Evolutionary conservation across 768 basidiomycete species (phyloP), one percentile per base, ranked within the genome.

Genomic region (Gelatoporia subvermispora): DNA sequence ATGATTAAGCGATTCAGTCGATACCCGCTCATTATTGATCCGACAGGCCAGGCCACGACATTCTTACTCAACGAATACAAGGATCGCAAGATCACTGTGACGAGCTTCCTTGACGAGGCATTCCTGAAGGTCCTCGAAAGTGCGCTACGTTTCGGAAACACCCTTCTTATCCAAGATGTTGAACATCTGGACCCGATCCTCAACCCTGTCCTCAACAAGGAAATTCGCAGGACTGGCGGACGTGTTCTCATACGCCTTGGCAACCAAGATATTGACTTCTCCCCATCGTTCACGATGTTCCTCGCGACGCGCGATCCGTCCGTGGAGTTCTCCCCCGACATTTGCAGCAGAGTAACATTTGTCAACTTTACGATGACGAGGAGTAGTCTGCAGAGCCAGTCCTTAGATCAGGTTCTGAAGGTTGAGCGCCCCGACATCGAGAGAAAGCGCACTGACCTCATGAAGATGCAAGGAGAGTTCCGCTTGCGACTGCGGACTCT

Each of bases 251-350:
- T 99, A 53, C 90, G 96, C 34, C 74, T 98, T 18, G 95, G 96
- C 3, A 97, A 78, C 62, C 96, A 99, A 71, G 96, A 99, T 57
- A 97, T 99, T 65, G 96, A 99, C 65, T 97, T 98, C 66, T 99
- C 96, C 0, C 96, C 96, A 5, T 85, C 96, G n/a, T 99, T 99
- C 76, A 96, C 92, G 4, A 94, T 99, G 92, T 99, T 99, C 81
- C 76, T 99, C 38, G 91, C 95, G 2, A 99, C 96, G 10, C 75
- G 96, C 18, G 94, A 99, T 65, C 94, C 96, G 2, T 95, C 95
- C 0, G 88, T 96, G 53, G 93, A 97, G 60, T 97, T 99, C 69
- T 90, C 95, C 11, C 93, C 96, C 3, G 96, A 99, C 65, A 94
- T 99, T 58, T 98, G 95, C 75, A 95, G 93, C 73, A 83, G 96